Conservation (phyloP, 2,329 filamentous ascomycete species). For the Xylariaceae sp. region DNA sequence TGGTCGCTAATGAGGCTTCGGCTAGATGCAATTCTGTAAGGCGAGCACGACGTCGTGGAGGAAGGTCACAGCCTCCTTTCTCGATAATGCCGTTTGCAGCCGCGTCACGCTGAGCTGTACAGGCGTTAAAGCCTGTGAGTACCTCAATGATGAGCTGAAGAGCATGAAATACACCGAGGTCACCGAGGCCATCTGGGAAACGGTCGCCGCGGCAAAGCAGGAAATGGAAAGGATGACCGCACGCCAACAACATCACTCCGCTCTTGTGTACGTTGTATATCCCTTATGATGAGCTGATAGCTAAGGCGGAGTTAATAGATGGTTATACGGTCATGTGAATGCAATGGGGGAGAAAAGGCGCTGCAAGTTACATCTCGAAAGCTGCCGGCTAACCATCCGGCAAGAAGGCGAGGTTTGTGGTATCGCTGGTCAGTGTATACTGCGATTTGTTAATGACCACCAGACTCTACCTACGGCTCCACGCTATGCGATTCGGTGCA, state of each 20-base stretch:
- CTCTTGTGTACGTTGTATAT: neutral
- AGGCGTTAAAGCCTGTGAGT: neutral
- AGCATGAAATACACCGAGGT: neutral
- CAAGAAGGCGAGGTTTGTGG: neutral
- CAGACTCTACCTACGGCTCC: neutral
- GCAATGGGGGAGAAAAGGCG: neutral
- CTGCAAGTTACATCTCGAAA: neutral
- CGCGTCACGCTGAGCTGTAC: neutral
- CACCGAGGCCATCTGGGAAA: neutral
- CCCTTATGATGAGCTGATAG: neutral
- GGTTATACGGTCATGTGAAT: neutral
- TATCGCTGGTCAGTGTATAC: neutral
- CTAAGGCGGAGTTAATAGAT: neutral
- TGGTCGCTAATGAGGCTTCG: neutral
- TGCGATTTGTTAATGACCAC: neutral
- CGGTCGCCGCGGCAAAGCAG: neutral
- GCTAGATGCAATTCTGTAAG: neutral
- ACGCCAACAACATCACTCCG: neutral
- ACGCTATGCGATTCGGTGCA: neutral
- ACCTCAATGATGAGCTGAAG: neutral
- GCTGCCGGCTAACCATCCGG: neutral
- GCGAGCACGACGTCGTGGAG: neutral
- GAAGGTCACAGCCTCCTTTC: neutral
- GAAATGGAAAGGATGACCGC: neutral
- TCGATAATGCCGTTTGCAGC: neutral